Conservation (phyloP, 805 yeast species). For the Metschnikowia baotianmanensis region DNA sequence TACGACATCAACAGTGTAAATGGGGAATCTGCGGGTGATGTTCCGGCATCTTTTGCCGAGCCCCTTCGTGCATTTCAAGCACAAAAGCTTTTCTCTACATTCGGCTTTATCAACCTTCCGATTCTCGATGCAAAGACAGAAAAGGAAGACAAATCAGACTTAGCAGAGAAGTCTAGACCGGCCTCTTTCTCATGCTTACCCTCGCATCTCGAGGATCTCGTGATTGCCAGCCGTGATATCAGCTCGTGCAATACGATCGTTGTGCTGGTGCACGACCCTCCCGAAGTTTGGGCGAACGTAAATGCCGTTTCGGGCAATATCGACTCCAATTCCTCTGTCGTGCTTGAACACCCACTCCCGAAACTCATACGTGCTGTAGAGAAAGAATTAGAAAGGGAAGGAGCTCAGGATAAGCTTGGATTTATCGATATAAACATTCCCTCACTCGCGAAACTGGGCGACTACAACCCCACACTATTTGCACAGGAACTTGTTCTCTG, state of each 20-base stretch:
- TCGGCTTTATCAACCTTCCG: conserved; percentile 68
- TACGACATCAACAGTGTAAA: too few relatives aligned
- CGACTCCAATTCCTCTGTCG: conserved; percentile 67
- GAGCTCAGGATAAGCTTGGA: conserved; percentile 48
- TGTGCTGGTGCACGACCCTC: conserved; percentile 82
- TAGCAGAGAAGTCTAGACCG: too few relatives aligned
- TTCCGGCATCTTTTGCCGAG: conserved; percentile 58
- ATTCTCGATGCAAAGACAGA: conserved; percentile 39
- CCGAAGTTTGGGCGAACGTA: conserved; percentile 85
- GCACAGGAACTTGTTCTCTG: conserved; percentile 77
- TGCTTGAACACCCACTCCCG: conserved; percentile 66
- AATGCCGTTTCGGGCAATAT: conserved; percentile 79
- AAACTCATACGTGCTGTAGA: conserved; percentile 57
- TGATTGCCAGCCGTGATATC: conserved; percentile 69
- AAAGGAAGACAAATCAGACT: too few relatives aligned
- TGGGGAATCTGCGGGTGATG: conserved; percentile 31
- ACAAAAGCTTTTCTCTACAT: conserved; percentile 49
- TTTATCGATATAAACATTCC: conserved; percentile 85
- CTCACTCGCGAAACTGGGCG: conserved; percentile 28
- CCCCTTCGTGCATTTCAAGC: conserved; percentile 75
- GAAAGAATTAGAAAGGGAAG: conserved; percentile 32
- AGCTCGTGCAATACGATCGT: conserved; percentile 62
- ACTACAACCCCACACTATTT: conserved; percentile 59
- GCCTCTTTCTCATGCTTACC: conserved; percentile 42
- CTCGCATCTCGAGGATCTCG: conserved; percentile 56